Conservation (phyloP, 177 flowering plant genomes). For the Telopea speciosissima region DNA sequence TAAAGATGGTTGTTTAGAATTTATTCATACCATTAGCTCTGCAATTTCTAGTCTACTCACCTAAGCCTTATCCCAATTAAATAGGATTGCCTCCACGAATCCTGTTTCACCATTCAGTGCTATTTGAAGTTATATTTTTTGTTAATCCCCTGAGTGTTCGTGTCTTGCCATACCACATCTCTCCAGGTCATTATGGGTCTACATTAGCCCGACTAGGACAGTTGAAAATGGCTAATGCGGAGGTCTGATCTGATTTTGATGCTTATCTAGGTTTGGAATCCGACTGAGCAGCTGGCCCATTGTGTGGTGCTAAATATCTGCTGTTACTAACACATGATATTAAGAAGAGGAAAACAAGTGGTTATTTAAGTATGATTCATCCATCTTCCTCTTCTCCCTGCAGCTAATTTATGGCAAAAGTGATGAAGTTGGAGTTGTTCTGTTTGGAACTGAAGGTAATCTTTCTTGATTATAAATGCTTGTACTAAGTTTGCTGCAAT, state of each 20-base stretch:
- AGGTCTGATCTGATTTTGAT: background rate
- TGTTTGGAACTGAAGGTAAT: conserved; percentile 86
- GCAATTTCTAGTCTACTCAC: too few relatives aligned
- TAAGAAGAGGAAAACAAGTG: background rate
- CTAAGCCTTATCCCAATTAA: too few relatives aligned
- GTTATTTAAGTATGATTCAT: background rate
- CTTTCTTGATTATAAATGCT: background rate
- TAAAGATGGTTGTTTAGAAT: too few relatives aligned
- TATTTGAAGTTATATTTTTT: too few relatives aligned
- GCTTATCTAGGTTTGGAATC: background rate
- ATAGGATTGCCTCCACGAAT: too few relatives aligned
- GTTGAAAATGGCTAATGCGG: background rate
- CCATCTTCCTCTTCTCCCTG: conserved; percentile 16
- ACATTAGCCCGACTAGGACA: background rate
- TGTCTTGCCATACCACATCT: background rate
- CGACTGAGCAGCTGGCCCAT: background rate
- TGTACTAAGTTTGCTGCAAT: background rate
- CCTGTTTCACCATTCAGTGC: too few relatives aligned
- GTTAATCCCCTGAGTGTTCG: too few relatives aligned
- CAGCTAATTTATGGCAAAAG: conserved; percentile 71
- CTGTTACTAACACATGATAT: background rate
- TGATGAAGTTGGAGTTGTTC: conserved; percentile 77
- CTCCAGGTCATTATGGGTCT: too few relatives aligned
- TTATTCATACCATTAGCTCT: too few relatives aligned
- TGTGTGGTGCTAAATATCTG: background rate